Base-by-base conservation (phyloP, 805 yeast genomes). In the Suhomyces canberraensis region DNA sequence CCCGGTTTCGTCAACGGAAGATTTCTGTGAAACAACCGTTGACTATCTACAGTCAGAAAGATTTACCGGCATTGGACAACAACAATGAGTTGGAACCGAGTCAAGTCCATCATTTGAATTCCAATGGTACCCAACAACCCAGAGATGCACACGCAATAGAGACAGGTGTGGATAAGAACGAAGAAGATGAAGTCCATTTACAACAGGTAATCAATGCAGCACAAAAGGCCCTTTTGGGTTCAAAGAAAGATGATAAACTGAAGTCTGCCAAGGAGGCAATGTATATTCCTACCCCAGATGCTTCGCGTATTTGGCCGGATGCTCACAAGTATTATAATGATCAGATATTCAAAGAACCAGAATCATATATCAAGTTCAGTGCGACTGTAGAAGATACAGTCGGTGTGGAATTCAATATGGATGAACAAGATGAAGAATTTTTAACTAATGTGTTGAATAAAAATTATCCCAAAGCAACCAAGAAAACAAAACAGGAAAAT, bases 141-240 rank as follows among this genome's bases (percentile, higher is more conserved):
- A 78, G 98, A 29, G 96, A 91, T 45, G 64, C 86, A 20, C 88
- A 87, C 51, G 87, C 88, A 43, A 77, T 93, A 29, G 98, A 93
- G 52, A 91, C 98, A 5, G 98, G 98, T 63, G 98, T 93, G 28
- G 98, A 93, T 54, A 93, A 93, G 58, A 88, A 85, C 48, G 98
- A 93, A 61, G 98, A 93, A 61, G 95, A 88, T 50, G 98, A 93
- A 60, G 93, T 86, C 28, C 98, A 93, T 75, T 71, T 93, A 44
- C 95, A 91, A 58, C 87, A 84, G 45, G 96, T 90, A 33, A 82
- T 93, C 46, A 80, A 81, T 60, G 91, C 91, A 11, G 78, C 88
- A 2, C 82, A 79, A 35, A 78, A 79, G 20, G 80, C 81, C 2
- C 73, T 85, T 14, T 43, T 64, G 24, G 62, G 66, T 14, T 54